These are phyloP conservation scores for Pisolithus thermaeus DNA, from an alignment of 1,284 basidiomycete genomes.

Conservation along the genomic window DNA sequence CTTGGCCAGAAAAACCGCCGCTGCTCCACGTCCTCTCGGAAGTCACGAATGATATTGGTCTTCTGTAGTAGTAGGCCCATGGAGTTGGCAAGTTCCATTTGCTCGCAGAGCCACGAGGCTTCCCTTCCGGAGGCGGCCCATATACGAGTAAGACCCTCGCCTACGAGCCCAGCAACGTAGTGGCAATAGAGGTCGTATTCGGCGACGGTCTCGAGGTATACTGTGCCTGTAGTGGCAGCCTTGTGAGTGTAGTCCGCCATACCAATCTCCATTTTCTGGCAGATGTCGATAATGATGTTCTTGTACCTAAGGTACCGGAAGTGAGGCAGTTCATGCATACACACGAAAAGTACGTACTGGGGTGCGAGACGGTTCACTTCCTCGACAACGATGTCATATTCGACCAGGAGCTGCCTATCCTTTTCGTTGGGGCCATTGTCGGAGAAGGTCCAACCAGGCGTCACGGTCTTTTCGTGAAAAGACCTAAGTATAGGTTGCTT, in stretches of 20 bases:
- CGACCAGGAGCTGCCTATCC: conserved; percentile 82
- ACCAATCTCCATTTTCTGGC: conserved; percentile 83
- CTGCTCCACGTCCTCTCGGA: conserved; percentile 87
- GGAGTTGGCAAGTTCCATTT: conserved; percentile 87
- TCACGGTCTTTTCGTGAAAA: conserved; percentile 79
- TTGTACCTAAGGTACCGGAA: conserved; percentile 55
- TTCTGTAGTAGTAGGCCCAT: conserved; percentile 98
- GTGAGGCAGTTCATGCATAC: not conserved
- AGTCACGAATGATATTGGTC: conserved; percentile 97
- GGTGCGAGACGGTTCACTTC: conserved; percentile 73
- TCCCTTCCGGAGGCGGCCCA: conserved; percentile 90
- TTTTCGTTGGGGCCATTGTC: conserved; percentile 87
- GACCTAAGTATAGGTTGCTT: conserved; percentile 86
- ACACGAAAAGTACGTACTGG: conserved; percentile 41
- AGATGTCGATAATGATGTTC: conserved; percentile 79
- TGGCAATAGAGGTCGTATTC: conserved; percentile 99
- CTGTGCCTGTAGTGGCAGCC: conserved; percentile 62
- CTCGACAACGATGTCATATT: conserved; percentile 81
- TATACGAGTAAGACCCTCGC: conserved; percentile 90
- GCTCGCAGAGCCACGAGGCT: conserved; percentile 66
- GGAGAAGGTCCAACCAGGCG: conserved; percentile 85
- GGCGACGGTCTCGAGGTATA: conserved; percentile 67
- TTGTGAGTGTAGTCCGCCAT: conserved; percentile 95
- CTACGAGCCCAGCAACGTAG: conserved; percentile 97
- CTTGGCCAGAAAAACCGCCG: conserved; percentile 92